Conservation (phyloP, 2,329 filamentous ascomycete genomes). For the Verticillium klebahnii region DNA sequence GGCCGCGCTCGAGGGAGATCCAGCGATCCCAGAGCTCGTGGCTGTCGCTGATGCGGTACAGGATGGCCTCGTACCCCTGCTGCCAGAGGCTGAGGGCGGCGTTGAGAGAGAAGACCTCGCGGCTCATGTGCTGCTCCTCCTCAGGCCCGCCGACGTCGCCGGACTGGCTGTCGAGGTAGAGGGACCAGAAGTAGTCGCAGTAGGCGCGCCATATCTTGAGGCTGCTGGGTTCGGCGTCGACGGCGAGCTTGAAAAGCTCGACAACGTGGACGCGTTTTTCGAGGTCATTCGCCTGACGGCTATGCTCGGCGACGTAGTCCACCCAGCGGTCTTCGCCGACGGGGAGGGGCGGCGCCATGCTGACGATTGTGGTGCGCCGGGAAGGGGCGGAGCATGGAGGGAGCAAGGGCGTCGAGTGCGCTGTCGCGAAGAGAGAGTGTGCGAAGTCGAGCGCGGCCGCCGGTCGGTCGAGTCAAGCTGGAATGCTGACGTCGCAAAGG, state of each 20-base stretch:
- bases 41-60: slow-evolving; percentile 72
- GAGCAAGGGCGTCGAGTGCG: background rate
- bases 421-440: background rate
- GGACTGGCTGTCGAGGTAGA: slow-evolving; percentile 60
- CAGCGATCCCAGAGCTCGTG: slow-evolving; percentile 77
- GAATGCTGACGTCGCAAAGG: background rate
- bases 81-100: slow-evolving; percentile 65
- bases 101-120: slow-evolving; percentile 67
- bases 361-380: slow-evolving; percentile 11
- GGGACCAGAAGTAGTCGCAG: slow-evolving; percentile 71
- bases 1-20: slow-evolving; percentile 65
- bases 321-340: slow-evolving; percentile 75
- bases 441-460: background rate
- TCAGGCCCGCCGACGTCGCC: slow-evolving; percentile 53
- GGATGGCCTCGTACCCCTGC: slow-evolving; percentile 65
- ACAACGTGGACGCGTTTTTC: slow-evolving; percentile 66
- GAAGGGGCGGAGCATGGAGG: slow-evolving; percentile 2
- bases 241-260: slow-evolving; percentile 67
- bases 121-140: slow-evolving; percentile 65
- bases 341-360: slow-evolving; percentile 43
- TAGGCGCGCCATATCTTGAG: slow-evolving; percentile 72
- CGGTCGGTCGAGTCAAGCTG: background rate
- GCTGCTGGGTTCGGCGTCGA: slow-evolving; percentile 67
- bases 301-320: slow-evolving; percentile 71
- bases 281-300: slow-evolving; percentile 52